These are phyloP conservation scores for Ilyonectria destructans DNA, from an alignment of 2,329 filamentous ascomycete genomes.

Conservation along the genomic window DNA sequence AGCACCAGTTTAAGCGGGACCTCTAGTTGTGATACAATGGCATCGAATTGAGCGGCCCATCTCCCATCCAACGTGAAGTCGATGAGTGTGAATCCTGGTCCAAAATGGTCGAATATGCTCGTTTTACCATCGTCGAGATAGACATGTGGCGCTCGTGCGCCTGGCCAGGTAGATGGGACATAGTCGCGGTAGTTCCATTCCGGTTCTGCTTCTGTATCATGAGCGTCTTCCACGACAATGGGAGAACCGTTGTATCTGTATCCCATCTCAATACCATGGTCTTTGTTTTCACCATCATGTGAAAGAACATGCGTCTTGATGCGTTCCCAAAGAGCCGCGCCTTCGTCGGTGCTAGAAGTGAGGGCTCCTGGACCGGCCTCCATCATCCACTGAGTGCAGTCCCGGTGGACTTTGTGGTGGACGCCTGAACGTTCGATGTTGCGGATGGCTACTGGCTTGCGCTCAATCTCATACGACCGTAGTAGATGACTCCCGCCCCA, in stretches of 20 bases:
- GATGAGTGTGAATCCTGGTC: background rate
- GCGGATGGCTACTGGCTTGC: slow-evolving; percentile 33
- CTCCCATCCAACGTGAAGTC: background rate
- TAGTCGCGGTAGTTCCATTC: slow-evolving; percentile 12
- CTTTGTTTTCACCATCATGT: slow-evolving; percentile 4
- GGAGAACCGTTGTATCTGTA: slow-evolving; percentile 40
- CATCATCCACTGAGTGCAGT: background rate
- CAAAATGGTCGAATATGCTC: slow-evolving; percentile 8
- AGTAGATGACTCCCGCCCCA: slow-evolving; percentile 34
- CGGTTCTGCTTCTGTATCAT: background rate
- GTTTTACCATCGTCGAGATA: slow-evolving; percentile 7
- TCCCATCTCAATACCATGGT: slow-evolving; percentile 49
- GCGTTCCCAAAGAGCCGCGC: background rate
- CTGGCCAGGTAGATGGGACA: slow-evolving; percentile 19
- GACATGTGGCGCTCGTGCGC: slow-evolving; percentile 19
- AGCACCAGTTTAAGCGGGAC: background rate
- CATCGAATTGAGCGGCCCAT: background rate
- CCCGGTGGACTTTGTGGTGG: slow-evolving; percentile 18
- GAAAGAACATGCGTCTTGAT: background rate
- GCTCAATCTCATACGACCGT: slow-evolving; percentile 46
- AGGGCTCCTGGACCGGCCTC: background rate
- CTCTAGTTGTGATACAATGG: background rate
- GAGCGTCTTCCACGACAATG: background rate
- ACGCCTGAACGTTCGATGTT: slow-evolving; percentile 37
- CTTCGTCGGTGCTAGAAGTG: background rate